Evolutionary conservation across 257 asterid species (phyloP).

Genomic region (Mitragyna speciosa): DNA sequence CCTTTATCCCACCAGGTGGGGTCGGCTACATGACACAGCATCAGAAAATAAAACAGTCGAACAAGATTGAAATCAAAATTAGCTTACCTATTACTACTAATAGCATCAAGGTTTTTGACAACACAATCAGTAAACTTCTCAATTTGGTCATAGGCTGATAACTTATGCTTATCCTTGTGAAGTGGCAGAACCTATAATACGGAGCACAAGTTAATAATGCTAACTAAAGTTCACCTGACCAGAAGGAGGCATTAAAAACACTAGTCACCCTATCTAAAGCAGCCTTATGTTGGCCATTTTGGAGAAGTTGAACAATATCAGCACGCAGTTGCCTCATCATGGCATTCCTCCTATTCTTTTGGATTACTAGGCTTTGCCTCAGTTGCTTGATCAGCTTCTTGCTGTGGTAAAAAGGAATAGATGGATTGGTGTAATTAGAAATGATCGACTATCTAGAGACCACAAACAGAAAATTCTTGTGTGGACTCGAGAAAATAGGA

Average conservation of each 20-base stretch:
- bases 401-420: constrained; percentile 11
- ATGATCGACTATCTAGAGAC: too few species aligned
- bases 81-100: constrained; percentile 20
- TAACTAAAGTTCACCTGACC: background rate
- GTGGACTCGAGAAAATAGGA: background rate
- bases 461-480: too few species aligned
- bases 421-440: too few species aligned
- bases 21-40: too few species aligned
- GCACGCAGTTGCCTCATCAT: constrained; percentile 29
- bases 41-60: background rate
- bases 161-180: constrained; percentile 21
- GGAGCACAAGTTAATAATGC: background rate
- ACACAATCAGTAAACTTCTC: constrained; percentile 26
- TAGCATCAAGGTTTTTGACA: constrained; percentile 14
- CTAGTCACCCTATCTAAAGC: constrained; percentile 25
- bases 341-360: constrained; percentile 31
- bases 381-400: constrained; percentile 28
- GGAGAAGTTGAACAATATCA: constrained; percentile 38
- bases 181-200: constrained; percentile 28
- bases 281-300: constrained; percentile 17
- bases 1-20: too few species aligned
- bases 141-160: constrained; percentile 36
- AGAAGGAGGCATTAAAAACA: background rate
- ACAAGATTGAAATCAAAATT: background rate
- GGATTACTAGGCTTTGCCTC: constrained; percentile 21